These are phyloP conservation scores for Globisporangium iwayamae DNA, from an alignment of 352 stramenopile genomes.

Conservation along the genomic window DNA sequence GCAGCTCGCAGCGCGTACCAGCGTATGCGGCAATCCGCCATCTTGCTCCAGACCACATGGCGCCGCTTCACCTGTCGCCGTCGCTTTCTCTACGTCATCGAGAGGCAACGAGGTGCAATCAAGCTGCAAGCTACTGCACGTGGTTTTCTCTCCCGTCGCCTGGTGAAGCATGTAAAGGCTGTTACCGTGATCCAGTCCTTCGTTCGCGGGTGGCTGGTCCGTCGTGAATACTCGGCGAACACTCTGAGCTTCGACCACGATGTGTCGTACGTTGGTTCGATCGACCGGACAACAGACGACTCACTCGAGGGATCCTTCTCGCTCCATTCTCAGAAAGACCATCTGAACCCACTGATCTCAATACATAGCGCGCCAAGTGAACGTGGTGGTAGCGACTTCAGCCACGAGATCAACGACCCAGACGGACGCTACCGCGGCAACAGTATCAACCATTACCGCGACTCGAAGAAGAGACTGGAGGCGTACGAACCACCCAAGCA, in stretches of 20 bases:
- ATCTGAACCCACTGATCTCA: slow-evolving; percentile 50
- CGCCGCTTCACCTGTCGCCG: slow-evolving; percentile 42
- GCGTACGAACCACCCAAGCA: slow-evolving; percentile 63
- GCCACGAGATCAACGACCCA: slow-evolving; percentile 41
- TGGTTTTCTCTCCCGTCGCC: slow-evolving; percentile 38
- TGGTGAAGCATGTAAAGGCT: slow-evolving; percentile 39
- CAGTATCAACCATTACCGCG: slow-evolving; percentile 39
- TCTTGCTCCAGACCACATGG: slow-evolving; percentile 58
- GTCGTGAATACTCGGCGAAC: slow-evolving; percentile 71
- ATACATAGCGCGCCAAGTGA: slow-evolving; percentile 60
- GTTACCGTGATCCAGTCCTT: slow-evolving; percentile 72
- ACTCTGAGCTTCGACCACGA: slow-evolving; percentile 77
- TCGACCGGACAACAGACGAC: slow-evolving; percentile 45
- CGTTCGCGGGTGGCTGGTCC: slow-evolving; percentile 77
- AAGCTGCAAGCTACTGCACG: slow-evolving; percentile 50
- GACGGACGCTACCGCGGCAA: slow-evolving; percentile 40
- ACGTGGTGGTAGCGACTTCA: slow-evolving; percentile 34
- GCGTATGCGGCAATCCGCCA: slow-evolving; percentile 36
- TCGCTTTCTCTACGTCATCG: slow-evolving; percentile 38
- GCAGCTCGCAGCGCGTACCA: slow-evolving; percentile 42
- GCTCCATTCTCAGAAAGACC: slow-evolving; percentile 26
- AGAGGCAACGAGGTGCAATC: slow-evolving; percentile 38
- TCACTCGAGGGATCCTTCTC: slow-evolving; percentile 54
- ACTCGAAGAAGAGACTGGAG: slow-evolving; percentile 57
- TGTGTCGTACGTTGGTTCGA: slow-evolving; percentile 69